These are phyloP conservation scores for Fusarium armeniacum DNA, from an alignment of 2,329 filamentous ascomycete genomes.

Conservation along the genomic window DNA sequence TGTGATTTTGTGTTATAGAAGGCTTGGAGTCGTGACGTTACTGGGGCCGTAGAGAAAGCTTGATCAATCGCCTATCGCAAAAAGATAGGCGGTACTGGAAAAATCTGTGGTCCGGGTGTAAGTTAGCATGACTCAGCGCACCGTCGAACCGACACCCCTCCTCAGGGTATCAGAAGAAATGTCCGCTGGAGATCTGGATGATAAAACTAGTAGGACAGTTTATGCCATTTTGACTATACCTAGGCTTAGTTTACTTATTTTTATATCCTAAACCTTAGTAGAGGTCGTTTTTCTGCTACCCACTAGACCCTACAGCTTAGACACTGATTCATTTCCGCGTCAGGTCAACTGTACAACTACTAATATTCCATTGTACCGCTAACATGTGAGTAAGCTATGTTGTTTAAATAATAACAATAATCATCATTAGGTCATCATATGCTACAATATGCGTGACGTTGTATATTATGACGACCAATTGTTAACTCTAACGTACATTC, in stretches of 20 bases:
- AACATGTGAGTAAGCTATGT: too few species aligned
- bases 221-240: too few species aligned
- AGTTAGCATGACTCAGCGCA: conserved; percentile 33
- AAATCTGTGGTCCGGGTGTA: conserved; percentile 32
- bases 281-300: too few species aligned
- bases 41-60: conserved; percentile 29
- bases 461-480: too few species aligned
- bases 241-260: too few species aligned
- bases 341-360: background rate
- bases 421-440: too few species aligned
- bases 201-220: too few species aligned
- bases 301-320: background rate
- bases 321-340: background rate
- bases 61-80: conserved; percentile 23
- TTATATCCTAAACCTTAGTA: too few species aligned
- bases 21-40: conserved; percentile 41
- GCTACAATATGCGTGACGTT: too few species aligned
- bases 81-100: conserved; percentile 24
- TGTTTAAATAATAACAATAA: too few species aligned
- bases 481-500: background rate
- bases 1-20: conserved; percentile 39
- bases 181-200: too few species aligned
- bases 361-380: background rate
- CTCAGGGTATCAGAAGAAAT: too few species aligned
- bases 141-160: background rate